phyloP scores from a whole-genome alignment of 805 yeast genomes.

The Metschnikowia proteae region DNA sequence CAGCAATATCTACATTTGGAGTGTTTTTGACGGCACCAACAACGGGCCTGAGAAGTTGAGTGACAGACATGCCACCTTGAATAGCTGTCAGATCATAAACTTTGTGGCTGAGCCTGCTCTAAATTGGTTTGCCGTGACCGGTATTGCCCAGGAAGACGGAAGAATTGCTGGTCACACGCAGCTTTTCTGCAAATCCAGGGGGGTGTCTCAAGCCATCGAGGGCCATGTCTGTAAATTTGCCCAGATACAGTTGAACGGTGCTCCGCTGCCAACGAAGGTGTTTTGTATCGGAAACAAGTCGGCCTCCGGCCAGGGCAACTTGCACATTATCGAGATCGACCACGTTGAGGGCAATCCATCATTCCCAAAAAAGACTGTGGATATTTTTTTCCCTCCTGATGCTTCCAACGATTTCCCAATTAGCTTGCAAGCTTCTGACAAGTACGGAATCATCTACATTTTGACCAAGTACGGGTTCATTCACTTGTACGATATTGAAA shows the following conservation, averaged over 20 bases:
- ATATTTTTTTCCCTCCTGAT: slow-evolving; percentile 94
- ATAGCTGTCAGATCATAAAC: slow-evolving; percentile 84
- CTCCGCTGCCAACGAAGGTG: slow-evolving; percentile 70
- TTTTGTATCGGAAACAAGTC: slow-evolving; percentile 91
- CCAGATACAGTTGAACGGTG: slow-evolving; percentile 66
- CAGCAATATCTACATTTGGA: slow-evolving; percentile 72
- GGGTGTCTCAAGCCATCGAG: slow-evolving; percentile 93
- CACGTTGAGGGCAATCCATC: slow-evolving; percentile 83
- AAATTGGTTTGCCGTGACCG: slow-evolving; percentile 94
- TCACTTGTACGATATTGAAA: slow-evolving; percentile 89
- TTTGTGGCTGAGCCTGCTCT: slow-evolving; percentile 74
- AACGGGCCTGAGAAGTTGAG: slow-evolving; percentile 79
- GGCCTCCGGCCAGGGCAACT: slow-evolving; percentile 63
- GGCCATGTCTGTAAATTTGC: slow-evolving; percentile 97
- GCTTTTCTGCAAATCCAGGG: slow-evolving; percentile 80
- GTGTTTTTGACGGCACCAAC: slow-evolving; percentile 73
- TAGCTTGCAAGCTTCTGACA: slow-evolving; percentile 77
- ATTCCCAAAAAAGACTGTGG: slow-evolving; percentile 85
- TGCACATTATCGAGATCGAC: slow-evolving; percentile 94
- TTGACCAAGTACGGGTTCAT: slow-evolving; percentile 95
- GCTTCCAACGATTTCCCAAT: slow-evolving; percentile 96
- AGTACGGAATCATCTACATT: slow-evolving; percentile 82
- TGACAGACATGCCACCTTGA: slow-evolving; percentile 75
- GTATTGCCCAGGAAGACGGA: slow-evolving; percentile 91
- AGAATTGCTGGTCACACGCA: slow-evolving; percentile 96